Conservation (phyloP, 768 basidiomycete genomes). For the Galerina sulciceps region DNA sequence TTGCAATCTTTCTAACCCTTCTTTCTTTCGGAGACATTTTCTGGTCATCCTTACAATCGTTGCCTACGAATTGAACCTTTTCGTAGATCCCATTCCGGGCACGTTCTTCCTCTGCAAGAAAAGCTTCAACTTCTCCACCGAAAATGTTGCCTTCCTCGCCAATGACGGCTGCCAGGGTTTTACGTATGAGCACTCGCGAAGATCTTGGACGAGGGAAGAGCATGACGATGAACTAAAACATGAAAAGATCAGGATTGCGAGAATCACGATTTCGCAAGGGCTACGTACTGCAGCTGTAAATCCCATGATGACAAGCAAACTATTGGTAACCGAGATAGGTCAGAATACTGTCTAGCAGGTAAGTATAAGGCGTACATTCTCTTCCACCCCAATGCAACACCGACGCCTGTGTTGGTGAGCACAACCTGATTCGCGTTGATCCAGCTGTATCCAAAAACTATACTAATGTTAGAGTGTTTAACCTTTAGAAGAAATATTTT, state of each 20-base stretch:
- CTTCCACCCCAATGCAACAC: constrained; percentile 44
- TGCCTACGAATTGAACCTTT: constrained; percentile 25
- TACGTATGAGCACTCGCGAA: constrained; percentile 43
- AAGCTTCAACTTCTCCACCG: constrained; percentile 45
- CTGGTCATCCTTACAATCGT: constrained; percentile 16
- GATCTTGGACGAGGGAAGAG: constrained; percentile 49
- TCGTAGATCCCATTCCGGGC: constrained; percentile 34
- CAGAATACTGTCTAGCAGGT: background rate
- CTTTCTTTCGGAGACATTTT: constrained; percentile 40
- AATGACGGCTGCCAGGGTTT: constrained; percentile 40
- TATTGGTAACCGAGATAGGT: constrained; percentile 9
- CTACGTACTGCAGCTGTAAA: constrained; percentile 44
- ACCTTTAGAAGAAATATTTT: background rate
- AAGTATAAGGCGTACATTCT: constrained; percentile 36
- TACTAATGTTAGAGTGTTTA: background rate
- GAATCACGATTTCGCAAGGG: no score
- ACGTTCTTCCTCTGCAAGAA: constrained; percentile 46
- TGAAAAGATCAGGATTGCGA: background rate
- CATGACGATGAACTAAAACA: constrained; percentile 45
- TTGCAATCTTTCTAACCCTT: constrained; percentile 38
- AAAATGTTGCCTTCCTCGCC: constrained; percentile 40
- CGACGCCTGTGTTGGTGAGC: constrained; percentile 36
- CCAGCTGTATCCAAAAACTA: constrained; percentile 49
- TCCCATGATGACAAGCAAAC: constrained; percentile 47
- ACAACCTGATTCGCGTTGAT: constrained; percentile 36